Evolutionary conservation across 306 rosid species (phyloP).

Genomic region (Prunus kanzakura): DNA sequence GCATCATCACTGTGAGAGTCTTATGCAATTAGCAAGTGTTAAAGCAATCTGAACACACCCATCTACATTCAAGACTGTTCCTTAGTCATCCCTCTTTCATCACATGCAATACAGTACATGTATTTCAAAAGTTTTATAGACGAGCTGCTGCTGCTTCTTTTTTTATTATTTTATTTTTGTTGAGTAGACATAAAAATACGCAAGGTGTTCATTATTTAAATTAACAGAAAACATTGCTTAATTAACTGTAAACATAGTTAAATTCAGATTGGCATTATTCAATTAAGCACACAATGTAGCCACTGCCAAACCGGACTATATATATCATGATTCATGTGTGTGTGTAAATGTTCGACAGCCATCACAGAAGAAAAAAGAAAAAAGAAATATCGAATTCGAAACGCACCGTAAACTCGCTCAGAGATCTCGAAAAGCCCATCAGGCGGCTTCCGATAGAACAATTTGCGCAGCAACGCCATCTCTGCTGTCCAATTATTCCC

Average conservation of each 20-base stretch:
- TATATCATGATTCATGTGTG: neutral
- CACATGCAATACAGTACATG: neutral
- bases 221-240: conserved; percentile 4
- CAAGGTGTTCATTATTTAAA: neutral
- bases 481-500: conserved; percentile 13
- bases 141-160: neutral
- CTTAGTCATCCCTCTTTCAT: neutral
- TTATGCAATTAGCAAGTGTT: neutral
- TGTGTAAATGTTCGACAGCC: neutral
- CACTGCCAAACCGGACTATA: neutral
- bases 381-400: conserved; percentile 4
- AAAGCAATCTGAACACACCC: neutral
- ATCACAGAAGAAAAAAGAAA: neutral
- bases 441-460: conserved; percentile 89
- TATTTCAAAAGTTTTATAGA: neutral
- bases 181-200: neutral
- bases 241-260: neutral
- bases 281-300: conserved; percentile 1
- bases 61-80: neutral
- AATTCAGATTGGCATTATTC: neutral
- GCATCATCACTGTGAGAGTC: neutral
- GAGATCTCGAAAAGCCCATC: conserved; percentile 91
- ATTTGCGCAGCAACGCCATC: conserved; percentile 74
- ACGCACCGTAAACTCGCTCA: conserved; percentile 81
- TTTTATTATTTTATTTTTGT: neutral